A percentile compares a stretch with the other conserved stretches of the same genome.
Conservation (phyloP, 2,329 filamentous ascomycete species). For the Fusarium kyushuense region DNA sequence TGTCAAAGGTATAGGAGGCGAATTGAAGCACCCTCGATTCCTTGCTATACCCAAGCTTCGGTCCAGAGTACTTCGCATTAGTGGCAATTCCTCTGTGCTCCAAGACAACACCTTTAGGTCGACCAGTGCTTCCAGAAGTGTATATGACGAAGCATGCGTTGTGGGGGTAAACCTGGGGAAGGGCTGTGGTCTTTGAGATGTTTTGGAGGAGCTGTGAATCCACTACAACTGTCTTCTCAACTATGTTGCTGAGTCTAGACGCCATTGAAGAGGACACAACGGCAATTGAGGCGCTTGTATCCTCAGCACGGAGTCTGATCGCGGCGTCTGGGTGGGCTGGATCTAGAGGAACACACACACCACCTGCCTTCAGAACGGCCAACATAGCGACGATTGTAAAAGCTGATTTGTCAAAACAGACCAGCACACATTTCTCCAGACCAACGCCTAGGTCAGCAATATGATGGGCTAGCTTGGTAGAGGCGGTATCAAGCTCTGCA, state of each 20-base stretch:
- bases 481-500: slow-evolving; percentile 29
- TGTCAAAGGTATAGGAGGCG: slow-evolving; percentile 39
- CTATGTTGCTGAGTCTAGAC: slow-evolving; percentile 6
- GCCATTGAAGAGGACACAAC: slow-evolving; percentile 23
- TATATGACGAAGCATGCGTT: slow-evolving; percentile 42
- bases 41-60: slow-evolving; percentile 21
- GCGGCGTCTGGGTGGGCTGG: slow-evolving; percentile 41
- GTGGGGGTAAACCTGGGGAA: slow-evolving; percentile 7
- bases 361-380: slow-evolving; percentile 37
- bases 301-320: slow-evolving; percentile 14
- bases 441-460: slow-evolving; percentile 13
- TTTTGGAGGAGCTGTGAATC: slow-evolving; percentile 13
- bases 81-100: slow-evolving; percentile 36
- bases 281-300: slow-evolving; percentile 30
- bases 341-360: slow-evolving; percentile 28
- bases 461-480: slow-evolving; percentile 25
- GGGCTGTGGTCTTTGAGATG: neutral
- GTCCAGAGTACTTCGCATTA: slow-evolving; percentile 18
- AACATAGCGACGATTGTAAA: slow-evolving; percentile 34
- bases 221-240: slow-evolving; percentile 11
- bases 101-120: slow-evolving; percentile 32
- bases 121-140: slow-evolving; percentile 36
- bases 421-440: slow-evolving; percentile 7
- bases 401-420: slow-evolving; percentile 39
- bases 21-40: slow-evolving; percentile 38